These are phyloP conservation scores for Beauveria caledonica DNA, from an alignment of 2,329 filamentous ascomycete species.

Conservation along the genomic window DNA sequence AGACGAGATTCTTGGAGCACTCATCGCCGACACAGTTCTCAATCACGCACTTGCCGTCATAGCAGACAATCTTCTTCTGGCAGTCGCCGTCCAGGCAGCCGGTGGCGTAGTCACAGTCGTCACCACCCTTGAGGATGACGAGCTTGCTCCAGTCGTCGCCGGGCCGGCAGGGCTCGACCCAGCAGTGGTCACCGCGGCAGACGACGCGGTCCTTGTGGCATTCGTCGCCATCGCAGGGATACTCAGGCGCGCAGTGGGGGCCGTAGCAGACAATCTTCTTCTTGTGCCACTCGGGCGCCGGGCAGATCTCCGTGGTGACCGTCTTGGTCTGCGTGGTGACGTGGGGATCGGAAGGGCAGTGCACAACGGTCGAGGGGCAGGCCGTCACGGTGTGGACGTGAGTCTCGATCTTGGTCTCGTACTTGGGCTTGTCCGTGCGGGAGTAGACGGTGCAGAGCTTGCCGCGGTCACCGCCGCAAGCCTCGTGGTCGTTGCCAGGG, in stretches of 20 bases:
- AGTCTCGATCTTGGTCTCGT: slow-evolving; percentile 22
- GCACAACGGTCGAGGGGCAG: slow-evolving; percentile 17
- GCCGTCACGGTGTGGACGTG: slow-evolving; percentile 22
- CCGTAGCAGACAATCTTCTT: slow-evolving; percentile 29
- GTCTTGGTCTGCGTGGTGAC: slow-evolving; percentile 18
- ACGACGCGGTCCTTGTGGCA: slow-evolving; percentile 24
- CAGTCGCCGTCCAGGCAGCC: slow-evolving; percentile 18
- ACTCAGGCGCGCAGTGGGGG: slow-evolving; percentile 23
- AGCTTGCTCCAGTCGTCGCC: slow-evolving; percentile 23
- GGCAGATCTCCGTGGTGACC: slow-evolving; percentile 17
- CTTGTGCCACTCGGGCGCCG: slow-evolving; percentile 19
- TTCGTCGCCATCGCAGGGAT: slow-evolving; percentile 19
- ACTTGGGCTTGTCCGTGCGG: slow-evolving; percentile 11
- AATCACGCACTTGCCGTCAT: slow-evolving; percentile 22
- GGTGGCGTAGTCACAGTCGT: slow-evolving; percentile 21
- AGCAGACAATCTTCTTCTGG: slow-evolving; percentile 27
- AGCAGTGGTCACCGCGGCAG: slow-evolving; percentile 23
- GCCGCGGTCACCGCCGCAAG: slow-evolving; percentile 9
- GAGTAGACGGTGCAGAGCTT: slow-evolving; percentile 13
- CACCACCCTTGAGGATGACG: slow-evolving; percentile 20
- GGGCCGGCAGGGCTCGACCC: slow-evolving; percentile 18
- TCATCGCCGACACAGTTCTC: slow-evolving; percentile 22
- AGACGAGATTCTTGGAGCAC: slow-evolving; percentile 27
- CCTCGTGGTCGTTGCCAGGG: slow-evolving; percentile 14
- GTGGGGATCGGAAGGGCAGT: slow-evolving; percentile 18